These are phyloP conservation scores for Speleostelium caveatum DNA, from an alignment of 78 protist species.

Conservation along the genomic window DNA sequence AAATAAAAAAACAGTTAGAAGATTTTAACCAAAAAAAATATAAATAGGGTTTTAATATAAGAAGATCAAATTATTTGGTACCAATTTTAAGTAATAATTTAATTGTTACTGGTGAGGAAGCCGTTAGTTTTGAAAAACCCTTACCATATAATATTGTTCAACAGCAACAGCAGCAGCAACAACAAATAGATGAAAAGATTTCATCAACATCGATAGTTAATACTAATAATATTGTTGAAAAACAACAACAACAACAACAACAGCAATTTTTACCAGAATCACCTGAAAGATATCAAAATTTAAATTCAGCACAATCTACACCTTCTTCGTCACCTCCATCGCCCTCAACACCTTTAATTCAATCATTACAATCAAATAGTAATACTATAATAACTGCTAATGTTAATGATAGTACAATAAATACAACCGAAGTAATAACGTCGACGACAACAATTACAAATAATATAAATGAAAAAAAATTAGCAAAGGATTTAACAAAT, in stretches of 20 bases:
- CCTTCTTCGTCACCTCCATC: not conserved
- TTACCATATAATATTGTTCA: constrained; percentile 19
- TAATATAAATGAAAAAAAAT: not conserved
- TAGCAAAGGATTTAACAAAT: not conserved
- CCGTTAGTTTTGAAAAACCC: constrained; percentile 56
- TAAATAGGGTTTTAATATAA: constrained; percentile 69
- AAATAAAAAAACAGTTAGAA: not conserved
- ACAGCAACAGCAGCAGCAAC: not conserved
- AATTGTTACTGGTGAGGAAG: constrained; percentile 80
- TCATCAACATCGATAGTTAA: too few relatives aligned
- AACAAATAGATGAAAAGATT: too few relatives aligned
- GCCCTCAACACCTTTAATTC: not conserved
- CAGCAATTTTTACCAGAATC: not conserved
- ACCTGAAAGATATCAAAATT: not conserved
- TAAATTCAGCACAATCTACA: not conserved
- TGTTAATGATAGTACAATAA: not conserved
- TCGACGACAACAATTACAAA: not conserved
- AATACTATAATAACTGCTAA: not conserved
- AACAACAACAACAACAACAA: not conserved
- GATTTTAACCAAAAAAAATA: not conserved
- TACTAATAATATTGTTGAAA: too few relatives aligned
- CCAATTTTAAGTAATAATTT: constrained; percentile 79
- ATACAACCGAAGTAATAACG: not conserved
- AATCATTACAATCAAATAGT: not conserved
- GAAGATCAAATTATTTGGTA: constrained; percentile 80